Percentiles rank a stretch among this genome's conserved stretches.
Evolutionary conservation across 1,284 basidiomycete species (phyloP).

Genomic region (Bjerkandera adusta): DNA sequence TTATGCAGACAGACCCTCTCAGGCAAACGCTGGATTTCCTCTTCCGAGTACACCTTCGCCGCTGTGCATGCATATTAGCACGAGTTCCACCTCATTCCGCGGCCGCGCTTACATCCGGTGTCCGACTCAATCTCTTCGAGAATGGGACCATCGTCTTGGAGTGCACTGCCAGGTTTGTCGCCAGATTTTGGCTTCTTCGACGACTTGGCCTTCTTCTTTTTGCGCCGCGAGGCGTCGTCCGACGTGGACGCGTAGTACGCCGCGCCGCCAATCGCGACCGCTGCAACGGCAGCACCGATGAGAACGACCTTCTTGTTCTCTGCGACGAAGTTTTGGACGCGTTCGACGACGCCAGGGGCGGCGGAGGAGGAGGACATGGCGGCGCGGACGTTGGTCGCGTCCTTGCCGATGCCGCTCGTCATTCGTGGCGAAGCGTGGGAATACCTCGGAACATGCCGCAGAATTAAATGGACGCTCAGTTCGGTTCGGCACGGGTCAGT

Average conservation of each 20-base stretch:
- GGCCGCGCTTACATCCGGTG: conserved; percentile 54
- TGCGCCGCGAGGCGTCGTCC: conserved; percentile 49
- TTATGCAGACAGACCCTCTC: too few relatives aligned
- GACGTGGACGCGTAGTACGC: conserved; percentile 74
- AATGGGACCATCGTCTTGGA: conserved; percentile 64
- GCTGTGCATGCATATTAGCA: not conserved
- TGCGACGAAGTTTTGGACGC: conserved; percentile 66
- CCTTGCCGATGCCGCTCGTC: conserved; percentile 11
- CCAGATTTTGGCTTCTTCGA: conserved; percentile 66
- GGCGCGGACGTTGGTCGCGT: conserved; percentile 10
- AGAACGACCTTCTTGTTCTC: conserved; percentile 74
- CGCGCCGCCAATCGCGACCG: conserved; percentile 73
- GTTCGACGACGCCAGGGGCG: conserved; percentile 45
- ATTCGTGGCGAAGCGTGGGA: not conserved
- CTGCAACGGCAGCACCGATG: conserved; percentile 67
- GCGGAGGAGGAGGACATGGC: conserved; percentile 35
- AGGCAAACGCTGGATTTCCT: too few relatives aligned
- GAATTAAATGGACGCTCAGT: too few relatives aligned
- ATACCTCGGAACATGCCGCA: too few relatives aligned
- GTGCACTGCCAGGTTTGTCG: too few relatives aligned
- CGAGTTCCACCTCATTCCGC: conserved; percentile 15
- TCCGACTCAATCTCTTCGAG: conserved; percentile 65
- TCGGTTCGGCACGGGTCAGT: too few relatives aligned
- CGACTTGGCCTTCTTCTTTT: conserved; percentile 49
- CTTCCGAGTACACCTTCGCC: not conserved